These are phyloP conservation scores for Echites panduratus DNA, from an alignment of 257 asterid genomes.

Conservation along the genomic window DNA sequence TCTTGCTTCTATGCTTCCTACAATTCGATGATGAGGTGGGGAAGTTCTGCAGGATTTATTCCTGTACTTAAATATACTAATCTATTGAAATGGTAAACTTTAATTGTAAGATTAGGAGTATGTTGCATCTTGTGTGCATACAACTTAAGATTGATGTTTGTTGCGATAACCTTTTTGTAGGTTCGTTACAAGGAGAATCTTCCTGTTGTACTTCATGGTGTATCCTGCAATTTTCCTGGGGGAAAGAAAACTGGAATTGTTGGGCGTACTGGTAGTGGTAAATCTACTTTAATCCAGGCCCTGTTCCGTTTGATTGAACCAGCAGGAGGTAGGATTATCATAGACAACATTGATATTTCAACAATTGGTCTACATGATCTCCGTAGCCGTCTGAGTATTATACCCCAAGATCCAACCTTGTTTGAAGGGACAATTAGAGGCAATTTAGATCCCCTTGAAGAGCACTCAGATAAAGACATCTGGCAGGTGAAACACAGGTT, in stretches of 20 bases:
- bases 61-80: background rate
- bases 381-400: conserved; percentile 82
- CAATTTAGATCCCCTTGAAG: conserved; percentile 89
- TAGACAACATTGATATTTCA: conserved; percentile 75
- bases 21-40: background rate
- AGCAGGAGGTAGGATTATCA: conserved; percentile 74
- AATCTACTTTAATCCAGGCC: conserved; percentile 96
- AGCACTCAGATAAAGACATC: conserved; percentile 76
- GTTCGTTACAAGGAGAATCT: conserved; percentile 93
- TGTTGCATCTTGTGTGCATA: background rate
- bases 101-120: background rate
- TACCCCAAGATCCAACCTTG: conserved; percentile 95
- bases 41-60: background rate
- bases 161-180: conserved; percentile 21
- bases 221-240: conserved; percentile 88
- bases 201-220: conserved; percentile 91
- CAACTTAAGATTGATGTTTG: background rate
- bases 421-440: conserved; percentile 95
- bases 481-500: conserved; percentile 63
- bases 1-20: conserved; percentile 10
- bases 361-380: conserved; percentile 93
- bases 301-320: conserved; percentile 93
- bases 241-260: conserved; percentile 94
- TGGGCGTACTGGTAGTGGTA: conserved; percentile 99
- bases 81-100: background rate